Base-by-base conservation (phyloP, 129 eudicot species). In the Gnaphalium uliginosum region DNA sequence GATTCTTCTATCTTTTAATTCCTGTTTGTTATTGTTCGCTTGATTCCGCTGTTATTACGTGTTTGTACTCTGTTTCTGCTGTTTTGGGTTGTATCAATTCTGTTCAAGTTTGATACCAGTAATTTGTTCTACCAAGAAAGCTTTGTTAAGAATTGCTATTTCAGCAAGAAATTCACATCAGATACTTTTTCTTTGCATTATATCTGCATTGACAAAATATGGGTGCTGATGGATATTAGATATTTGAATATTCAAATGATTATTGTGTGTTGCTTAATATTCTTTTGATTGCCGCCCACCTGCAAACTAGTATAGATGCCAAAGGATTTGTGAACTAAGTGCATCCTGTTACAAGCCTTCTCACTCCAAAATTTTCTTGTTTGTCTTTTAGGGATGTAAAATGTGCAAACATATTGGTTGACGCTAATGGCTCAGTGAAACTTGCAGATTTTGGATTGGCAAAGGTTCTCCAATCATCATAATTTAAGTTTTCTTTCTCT, bases 361-460 rank as follows among this genome's bases (percentile, higher is more conserved):
- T 68, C 30, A 80, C 39, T 15, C 19, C 66, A 65, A 61, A 66
- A 3, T 51, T 63, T 24, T 48, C 35, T 69, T 72, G 56, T 35
- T 82, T 76, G 58, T 69, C 39, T 76, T 84, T 54, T 86, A 93
- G 98, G 88, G 98, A 93, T 85, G 88, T 93, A 75, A 93, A 93
- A 75, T 90, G 98, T 85, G 98, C 97, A 62, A 93, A 93, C 68
- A 90, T 93, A 83, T 82, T 93, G 85, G 92, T 90, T 32, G 96
- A 82, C 66, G 85, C 90, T 39, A 78, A 71, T 76, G 98, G 98
- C 30, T 83, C 82, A 8, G 98, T 90, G 82, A 93, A 93, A 79
- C 98, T 93, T 76, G 97, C 98, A n/a, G 98, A 93, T 87, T 93
- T 93, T 87, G 98, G 98, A 56, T 82, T 93, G 86, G 98, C 98